Percentiles rank a stretch among this genome's conserved stretches.
Conservation (phyloP, 2,329 filamentous ascomycete species). For the Talaromyces sp. region DNA sequence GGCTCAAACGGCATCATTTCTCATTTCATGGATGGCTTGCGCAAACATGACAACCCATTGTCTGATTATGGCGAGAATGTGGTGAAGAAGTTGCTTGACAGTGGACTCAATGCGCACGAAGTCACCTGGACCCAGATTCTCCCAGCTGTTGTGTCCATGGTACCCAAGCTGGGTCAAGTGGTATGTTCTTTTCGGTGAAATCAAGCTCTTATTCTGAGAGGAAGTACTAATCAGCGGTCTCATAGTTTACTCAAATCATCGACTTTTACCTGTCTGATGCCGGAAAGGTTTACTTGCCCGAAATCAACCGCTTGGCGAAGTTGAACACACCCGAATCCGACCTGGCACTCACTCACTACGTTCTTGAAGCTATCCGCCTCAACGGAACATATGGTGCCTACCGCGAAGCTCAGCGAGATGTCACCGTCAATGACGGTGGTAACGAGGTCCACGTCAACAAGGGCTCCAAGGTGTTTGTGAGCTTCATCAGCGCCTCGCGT, state of each 20-base stretch:
- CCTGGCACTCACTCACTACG: constrained; percentile 63
- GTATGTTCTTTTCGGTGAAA: constrained; percentile 40
- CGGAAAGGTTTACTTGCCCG: constrained; percentile 54
- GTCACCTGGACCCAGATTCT: constrained; percentile 69
- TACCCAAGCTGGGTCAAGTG: constrained; percentile 67
- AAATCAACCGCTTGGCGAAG: constrained; percentile 59
- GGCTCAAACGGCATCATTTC: constrained; percentile 56
- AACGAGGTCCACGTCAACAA: constrained; percentile 50
- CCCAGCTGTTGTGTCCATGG: constrained; percentile 62
- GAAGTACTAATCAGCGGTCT: not conserved
- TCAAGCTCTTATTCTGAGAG: too few species aligned
- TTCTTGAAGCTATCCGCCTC: constrained; percentile 67
- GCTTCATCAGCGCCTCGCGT: constrained; percentile 56
- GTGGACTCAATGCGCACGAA: constrained; percentile 60
- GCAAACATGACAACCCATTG: constrained; percentile 54
- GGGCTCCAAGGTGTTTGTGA: constrained; percentile 61
- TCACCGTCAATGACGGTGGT: constrained; percentile 52
- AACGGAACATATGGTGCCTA: constrained; percentile 60
- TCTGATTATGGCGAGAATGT: constrained; percentile 62
- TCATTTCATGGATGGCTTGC: constrained; percentile 46
- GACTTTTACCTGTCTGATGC: constrained; percentile 66
- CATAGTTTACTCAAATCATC: constrained; percentile 64
- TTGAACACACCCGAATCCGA: constrained; percentile 57
- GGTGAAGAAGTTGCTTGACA: constrained; percentile 62
- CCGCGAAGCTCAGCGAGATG: constrained; percentile 50